phyloP scores from a whole-genome alignment of 1,139 yeast genomes.

The Wickerhamiella pararugosa region DNA sequence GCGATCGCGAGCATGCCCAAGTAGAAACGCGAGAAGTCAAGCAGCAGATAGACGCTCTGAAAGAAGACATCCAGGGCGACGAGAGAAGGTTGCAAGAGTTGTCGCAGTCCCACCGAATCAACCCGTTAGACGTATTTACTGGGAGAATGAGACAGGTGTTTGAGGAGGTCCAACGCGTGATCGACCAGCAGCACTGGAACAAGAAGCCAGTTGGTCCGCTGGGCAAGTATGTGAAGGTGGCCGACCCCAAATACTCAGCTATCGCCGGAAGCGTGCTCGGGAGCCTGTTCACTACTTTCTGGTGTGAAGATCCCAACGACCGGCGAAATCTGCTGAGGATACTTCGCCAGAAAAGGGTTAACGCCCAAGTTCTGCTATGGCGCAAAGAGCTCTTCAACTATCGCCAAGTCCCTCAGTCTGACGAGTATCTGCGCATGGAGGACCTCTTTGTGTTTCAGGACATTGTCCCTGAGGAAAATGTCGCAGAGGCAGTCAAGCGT shows the following conservation, averaged over 20 bases:
- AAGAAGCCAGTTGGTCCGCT: constrained; percentile 68
- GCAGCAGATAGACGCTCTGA: not conserved
- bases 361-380: constrained; percentile 21
- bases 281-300: constrained; percentile 42
- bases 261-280: constrained; percentile 42
- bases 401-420: not conserved
- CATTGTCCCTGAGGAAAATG: constrained; percentile 2
- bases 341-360: constrained; percentile 24
- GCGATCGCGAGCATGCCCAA: not conserved
- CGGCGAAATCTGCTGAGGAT: constrained; percentile 34
- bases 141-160: too few species aligned
- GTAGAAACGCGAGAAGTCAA: not conserved
- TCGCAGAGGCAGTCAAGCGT: constrained; percentile 8
- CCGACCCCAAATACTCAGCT: constrained; percentile 44
- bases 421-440: constrained; percentile 6
- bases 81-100: too few species aligned
- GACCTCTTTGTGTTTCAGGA: not conserved
- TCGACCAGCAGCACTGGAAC: constrained; percentile 13
- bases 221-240: constrained; percentile 48
- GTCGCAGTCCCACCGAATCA: too few species aligned
- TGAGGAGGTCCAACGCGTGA: too few species aligned
- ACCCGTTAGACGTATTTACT: too few species aligned
- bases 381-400: constrained; percentile 39
- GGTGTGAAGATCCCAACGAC: constrained; percentile 54
- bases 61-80: not conserved